Percentiles rank a stretch among this genome's conserved stretches.
phyloP scores from a whole-genome alignment of 1,139 yeast species.

The Candida tropicalis region DNA sequence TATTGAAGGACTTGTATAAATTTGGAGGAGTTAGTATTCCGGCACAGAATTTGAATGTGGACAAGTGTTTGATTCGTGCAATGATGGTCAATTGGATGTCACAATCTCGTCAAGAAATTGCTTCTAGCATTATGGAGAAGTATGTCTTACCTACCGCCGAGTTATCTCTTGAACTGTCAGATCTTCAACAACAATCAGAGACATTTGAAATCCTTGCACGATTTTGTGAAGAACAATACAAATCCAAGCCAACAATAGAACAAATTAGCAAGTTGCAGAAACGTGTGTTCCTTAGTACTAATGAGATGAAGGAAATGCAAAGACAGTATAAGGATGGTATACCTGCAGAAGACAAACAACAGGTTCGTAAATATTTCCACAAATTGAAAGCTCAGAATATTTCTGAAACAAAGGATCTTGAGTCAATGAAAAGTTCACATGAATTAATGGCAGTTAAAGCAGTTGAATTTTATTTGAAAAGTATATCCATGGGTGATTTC shows the following conservation, averaged over 20 bases:
- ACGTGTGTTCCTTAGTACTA: conserved; percentile 38
- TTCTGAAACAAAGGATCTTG: conserved; percentile 52
- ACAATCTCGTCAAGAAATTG: conserved; percentile 67
- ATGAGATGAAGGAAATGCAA: conserved; percentile 53
- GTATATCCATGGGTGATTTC: conserved; percentile 49
- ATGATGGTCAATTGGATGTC: conserved; percentile 73
- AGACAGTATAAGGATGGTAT: conserved; percentile 43
- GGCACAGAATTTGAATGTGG: conserved; percentile 25
- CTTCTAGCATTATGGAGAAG: conserved; percentile 55
- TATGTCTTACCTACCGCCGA: conserved; percentile 53
- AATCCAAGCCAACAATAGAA: conserved; percentile 44
- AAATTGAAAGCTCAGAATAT: conserved; percentile 50
- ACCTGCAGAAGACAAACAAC: conserved; percentile 46
- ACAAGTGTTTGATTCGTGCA: conserved; percentile 41
- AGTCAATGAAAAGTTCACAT: conserved; percentile 36
- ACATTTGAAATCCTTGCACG: conserved; percentile 65
- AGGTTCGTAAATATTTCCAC: conserved; percentile 53
- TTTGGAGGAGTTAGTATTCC: conserved; percentile 24
- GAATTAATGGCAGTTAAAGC: conserved; percentile 56
- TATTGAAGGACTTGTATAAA: conserved; percentile 35
- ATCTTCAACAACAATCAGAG: conserved; percentile 33
- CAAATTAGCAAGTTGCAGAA: conserved; percentile 46
- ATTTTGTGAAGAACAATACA: conserved; percentile 73
- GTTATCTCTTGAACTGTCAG: conserved; percentile 20
- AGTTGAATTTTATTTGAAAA: conserved; percentile 58